These are phyloP conservation scores for Ensete glaucum DNA, from an alignment of 176 grass and related monocot species.

Conservation along the genomic window DNA sequence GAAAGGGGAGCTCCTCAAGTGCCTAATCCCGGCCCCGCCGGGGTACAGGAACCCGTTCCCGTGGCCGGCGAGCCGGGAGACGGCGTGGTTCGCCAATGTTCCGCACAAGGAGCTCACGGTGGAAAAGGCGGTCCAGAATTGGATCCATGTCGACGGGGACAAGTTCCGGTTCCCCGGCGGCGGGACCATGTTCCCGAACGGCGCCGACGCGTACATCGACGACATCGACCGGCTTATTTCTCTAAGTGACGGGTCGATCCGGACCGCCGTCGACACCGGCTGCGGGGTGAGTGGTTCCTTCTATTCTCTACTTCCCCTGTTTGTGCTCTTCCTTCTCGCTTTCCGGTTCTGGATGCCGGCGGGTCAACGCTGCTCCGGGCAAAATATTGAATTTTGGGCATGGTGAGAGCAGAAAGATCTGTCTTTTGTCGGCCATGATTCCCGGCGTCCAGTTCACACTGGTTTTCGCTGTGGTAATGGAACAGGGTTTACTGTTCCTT, in stretches of 20 bases:
- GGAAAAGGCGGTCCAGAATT: constrained; percentile 98
- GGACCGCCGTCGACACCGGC: constrained; percentile 86
- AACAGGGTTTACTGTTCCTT: too few species aligned
- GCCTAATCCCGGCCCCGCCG: constrained; percentile 59
- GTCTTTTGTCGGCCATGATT: background rate
- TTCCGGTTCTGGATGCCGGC: background rate
- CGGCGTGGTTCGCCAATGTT: constrained; percentile 84
- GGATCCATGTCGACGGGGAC: constrained; percentile 79
- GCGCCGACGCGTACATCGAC: constrained; percentile 76
- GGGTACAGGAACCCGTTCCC: constrained; percentile 75
- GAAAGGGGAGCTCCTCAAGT: constrained; percentile 51
- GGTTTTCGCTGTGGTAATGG: too few species aligned
- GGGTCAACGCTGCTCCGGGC: background rate
- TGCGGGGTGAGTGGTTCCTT: constrained; percentile 54
- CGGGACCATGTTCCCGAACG: constrained; percentile 85
- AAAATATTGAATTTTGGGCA: background rate
- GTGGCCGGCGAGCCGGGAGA: constrained; percentile 70
- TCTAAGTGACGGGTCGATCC: constrained; percentile 71
- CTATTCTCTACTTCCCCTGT: background rate
- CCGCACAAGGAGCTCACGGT: constrained; percentile 88
- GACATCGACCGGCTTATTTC: constrained; percentile 67
- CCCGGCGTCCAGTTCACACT: background rate
- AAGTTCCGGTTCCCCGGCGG: constrained; percentile 84
- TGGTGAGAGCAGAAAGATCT: background rate
- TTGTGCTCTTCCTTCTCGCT: background rate